phyloP scores from a whole-genome alignment of 352 stramenopile species.

The Globisporangium yorkense region DNA sequence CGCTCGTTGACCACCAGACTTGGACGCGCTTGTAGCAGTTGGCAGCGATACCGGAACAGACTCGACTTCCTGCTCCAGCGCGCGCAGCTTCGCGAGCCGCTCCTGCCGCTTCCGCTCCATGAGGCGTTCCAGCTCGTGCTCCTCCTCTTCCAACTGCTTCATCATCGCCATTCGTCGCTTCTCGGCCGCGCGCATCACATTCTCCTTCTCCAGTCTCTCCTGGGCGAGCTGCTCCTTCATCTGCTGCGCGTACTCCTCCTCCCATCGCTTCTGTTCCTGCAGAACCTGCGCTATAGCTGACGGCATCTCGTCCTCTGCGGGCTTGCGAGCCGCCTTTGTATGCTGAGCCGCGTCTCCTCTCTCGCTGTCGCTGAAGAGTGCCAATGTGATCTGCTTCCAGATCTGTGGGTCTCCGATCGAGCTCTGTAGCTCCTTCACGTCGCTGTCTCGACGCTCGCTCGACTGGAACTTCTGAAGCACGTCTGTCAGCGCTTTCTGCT shows the following conservation, averaged over 20 bases:
- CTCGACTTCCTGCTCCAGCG: conserved; percentile 31
- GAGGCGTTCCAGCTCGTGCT: conserved; percentile 55
- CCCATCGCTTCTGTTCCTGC: conserved; percentile 52
- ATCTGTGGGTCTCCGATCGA: conserved; percentile 70
- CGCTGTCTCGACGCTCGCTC: conserved; percentile 40
- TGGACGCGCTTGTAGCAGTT: not conserved
- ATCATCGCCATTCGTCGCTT: conserved; percentile 45
- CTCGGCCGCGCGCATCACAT: conserved; percentile 42
- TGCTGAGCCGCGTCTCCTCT: not conserved
- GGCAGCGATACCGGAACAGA: not conserved
- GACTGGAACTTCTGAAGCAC: conserved; percentile 59
- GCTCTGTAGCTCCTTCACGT: conserved; percentile 42
- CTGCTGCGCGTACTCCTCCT: conserved; percentile 52
- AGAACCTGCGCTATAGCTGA: conserved; percentile 34
- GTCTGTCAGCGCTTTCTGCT: conserved; percentile 54
- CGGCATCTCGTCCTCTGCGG: not conserved
- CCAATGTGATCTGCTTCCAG: conserved; percentile 61
- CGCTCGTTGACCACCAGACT: not conserved
- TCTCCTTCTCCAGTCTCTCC: conserved; percentile 51
- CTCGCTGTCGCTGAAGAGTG: conserved; percentile 17
- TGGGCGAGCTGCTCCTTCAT: conserved; percentile 34
- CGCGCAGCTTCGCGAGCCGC: conserved; percentile 44
- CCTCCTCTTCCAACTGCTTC: conserved; percentile 68
- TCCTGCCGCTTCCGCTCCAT: conserved; percentile 61
- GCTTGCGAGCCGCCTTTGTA: conserved; percentile 1